Evolutionary conservation across 768 basidiomycete species (phyloP), one percentile per base, ranked within the genome.

Genomic region (Agrocybe praecox): DNA sequence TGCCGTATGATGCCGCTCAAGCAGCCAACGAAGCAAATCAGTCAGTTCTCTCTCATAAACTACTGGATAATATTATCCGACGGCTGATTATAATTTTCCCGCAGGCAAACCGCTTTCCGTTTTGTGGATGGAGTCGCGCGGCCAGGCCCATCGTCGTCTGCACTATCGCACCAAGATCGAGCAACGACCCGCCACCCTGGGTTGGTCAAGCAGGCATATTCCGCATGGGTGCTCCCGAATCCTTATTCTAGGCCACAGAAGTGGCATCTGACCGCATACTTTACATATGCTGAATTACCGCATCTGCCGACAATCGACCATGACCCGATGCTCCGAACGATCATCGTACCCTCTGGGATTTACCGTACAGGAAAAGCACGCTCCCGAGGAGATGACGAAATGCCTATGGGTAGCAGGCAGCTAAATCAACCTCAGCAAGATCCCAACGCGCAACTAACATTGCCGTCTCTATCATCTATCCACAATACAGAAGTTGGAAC

Each of bases 171-270:
- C 69, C 81, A 80, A 63, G 83, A 84, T 62, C 76, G 84, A 29
- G 78, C 79, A 55, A 75, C 78, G 12, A 76, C 77, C 47, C 80
- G 80, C 50, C 83, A 85, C 48, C 62, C 75, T 12, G 86, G 86
- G 19, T 74, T 89, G 49, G 81, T 88, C 52, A 88, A 88, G 68
- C 86, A 87, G 66, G 84, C 86, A n/a, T 89, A 89, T 67, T 87
- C 86, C 17, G 86, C 84, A 21, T 85, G 80, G 78, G 83, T 87
- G 14, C 65, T 73, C 21, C 71, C 76, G 43, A 69, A 76, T 51
- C 74, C 76, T 19, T 76, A 76, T 54, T 69, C 75, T 6, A 74
- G 69, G 58, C 82, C 82, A 46, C 77, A 82, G 64, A 88, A 87
- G 70, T 87, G 84, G 84, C 87, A 87, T 67, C 72, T 88, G 55